Evolutionary conservation across 179 eudicot genomes (phyloP).

Genomic region (Beta corolliflora): DNA sequence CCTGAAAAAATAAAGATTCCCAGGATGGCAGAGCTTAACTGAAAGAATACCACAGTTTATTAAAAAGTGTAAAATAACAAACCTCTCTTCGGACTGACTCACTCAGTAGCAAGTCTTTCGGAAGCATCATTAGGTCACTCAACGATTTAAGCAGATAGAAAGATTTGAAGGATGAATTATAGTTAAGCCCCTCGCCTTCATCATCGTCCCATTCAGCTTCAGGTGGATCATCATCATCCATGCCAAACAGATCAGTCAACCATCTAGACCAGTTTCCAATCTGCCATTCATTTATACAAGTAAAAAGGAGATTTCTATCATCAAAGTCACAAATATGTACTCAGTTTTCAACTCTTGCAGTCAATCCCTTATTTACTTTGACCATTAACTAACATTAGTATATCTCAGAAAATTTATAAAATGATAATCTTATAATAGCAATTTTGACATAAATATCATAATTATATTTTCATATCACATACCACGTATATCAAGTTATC

Average conservation of each 20-base stretch:
- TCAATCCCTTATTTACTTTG: neutral
- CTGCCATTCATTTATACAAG: conserved; percentile 38
- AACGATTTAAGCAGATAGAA: conserved; percentile 82
- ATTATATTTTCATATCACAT: neutral
- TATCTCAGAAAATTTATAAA: neutral
- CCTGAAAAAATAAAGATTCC: conserved; percentile 40
- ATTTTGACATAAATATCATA: neutral
- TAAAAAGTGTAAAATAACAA: conserved; percentile 15
- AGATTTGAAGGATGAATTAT: conserved; percentile 59
- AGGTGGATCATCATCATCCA: conserved; percentile 69
- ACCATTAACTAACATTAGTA: neutral
- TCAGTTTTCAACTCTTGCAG: neutral
- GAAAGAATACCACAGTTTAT: neutral
- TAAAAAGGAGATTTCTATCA: no score
- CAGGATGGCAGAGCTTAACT: neutral
- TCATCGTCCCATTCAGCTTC: conserved; percentile 37
- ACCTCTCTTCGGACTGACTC: conserved; percentile 77
- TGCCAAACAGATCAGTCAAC: conserved; percentile 83
- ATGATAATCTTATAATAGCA: neutral
- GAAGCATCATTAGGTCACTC: conserved; percentile 99
- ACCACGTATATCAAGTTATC: neutral
- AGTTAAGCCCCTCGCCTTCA: conserved; percentile 23
- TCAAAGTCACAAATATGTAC: neutral
- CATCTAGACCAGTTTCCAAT: conserved; percentile 94
- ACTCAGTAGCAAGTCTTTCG: conserved; percentile 78